These are phyloP conservation scores for Aphanomyces euteiches DNA, from an alignment of 352 stramenopile genomes.

Conservation along the genomic window DNA sequence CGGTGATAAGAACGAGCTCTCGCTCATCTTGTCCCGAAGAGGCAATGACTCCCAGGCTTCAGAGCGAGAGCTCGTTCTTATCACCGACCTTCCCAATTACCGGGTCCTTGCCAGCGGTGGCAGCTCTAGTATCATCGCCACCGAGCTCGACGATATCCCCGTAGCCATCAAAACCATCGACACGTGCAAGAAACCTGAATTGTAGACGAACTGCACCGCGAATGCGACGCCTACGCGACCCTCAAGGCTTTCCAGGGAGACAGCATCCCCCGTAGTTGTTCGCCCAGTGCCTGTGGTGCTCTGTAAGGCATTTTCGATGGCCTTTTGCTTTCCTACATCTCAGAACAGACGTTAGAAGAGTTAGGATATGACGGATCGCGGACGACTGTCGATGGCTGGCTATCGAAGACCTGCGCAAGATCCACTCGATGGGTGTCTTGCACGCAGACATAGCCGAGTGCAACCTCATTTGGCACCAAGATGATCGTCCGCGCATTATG, in stretches of 20 bases:
- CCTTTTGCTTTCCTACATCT: too few relatives aligned
- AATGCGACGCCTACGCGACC: background rate
- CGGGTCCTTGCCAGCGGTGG: background rate
- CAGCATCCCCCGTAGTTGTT: background rate
- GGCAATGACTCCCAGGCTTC: background rate
- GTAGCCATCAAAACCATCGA: slow-evolving; percentile 1
- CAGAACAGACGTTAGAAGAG: too few relatives aligned
- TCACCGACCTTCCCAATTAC: too few relatives aligned
- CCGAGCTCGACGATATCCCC: slow-evolving; percentile 2
- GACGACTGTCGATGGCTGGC: too few relatives aligned
- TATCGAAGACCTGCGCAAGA: too few relatives aligned
- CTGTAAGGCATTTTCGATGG: too few relatives aligned
- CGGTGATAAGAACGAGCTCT: slow-evolving; percentile 3
- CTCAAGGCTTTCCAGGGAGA: background rate
- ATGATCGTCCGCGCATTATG: too few relatives aligned
- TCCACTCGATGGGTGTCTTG: too few relatives aligned
- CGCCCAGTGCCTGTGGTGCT: background rate
- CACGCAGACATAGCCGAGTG: too few relatives aligned
- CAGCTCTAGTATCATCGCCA: background rate
- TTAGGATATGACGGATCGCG: too few relatives aligned
- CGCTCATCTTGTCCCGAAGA: background rate
- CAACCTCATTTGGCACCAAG: too few relatives aligned
- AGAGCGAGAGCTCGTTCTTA: slow-evolving; percentile 1
- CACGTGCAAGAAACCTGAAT: slow-evolving; percentile 2
- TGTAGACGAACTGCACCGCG: background rate